A percentile compares a stretch with the other conserved stretches of the same genome.
These are phyloP conservation scores for Panus rudis DNA, from an alignment of 768 basidiomycete genomes.

Conservation along the genomic window DNA sequence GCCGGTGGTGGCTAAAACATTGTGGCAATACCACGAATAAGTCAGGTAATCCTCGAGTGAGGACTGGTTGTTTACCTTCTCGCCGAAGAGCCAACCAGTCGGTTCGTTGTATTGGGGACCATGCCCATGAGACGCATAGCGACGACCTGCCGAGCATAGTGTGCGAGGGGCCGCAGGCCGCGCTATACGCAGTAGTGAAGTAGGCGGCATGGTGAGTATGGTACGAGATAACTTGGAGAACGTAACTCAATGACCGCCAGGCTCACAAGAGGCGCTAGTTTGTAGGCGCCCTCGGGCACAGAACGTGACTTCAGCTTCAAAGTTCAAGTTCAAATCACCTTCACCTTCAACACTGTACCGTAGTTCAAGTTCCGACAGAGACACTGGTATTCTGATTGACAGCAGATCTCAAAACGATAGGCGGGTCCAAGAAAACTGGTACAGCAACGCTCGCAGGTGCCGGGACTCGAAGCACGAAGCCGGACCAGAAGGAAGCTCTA, in stretches of 20 bases:
- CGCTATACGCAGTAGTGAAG: conserved; percentile 43
- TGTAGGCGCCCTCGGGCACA: no score
- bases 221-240: conserved; percentile 1
- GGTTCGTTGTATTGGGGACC: conserved; percentile 87
- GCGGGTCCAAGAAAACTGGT: no score
- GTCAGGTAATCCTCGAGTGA: not conserved
- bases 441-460: no score
- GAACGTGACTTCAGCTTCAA: no score
- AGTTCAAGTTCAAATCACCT: no score
- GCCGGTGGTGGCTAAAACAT: conserved; percentile 57
- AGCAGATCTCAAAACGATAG: no score
- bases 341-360: no score
- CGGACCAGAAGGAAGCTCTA: no score
- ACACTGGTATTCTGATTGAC: no score
- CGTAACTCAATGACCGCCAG: not conserved
- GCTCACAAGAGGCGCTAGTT: not conserved
- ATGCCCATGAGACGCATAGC: conserved; percentile 64
- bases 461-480: no score
- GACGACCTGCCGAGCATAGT: conserved; percentile 8
- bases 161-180: conserved; percentile 21
- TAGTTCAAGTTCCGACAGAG: no score
- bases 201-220: conserved; percentile 41
- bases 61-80: conserved; percentile 58
- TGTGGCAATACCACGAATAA: not conserved
- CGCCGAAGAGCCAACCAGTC: conserved; percentile 79